phyloP scores from a whole-genome alignment of 202 grass and related monocot genomes.

The Dendrocalamus latiflorus region DNA sequence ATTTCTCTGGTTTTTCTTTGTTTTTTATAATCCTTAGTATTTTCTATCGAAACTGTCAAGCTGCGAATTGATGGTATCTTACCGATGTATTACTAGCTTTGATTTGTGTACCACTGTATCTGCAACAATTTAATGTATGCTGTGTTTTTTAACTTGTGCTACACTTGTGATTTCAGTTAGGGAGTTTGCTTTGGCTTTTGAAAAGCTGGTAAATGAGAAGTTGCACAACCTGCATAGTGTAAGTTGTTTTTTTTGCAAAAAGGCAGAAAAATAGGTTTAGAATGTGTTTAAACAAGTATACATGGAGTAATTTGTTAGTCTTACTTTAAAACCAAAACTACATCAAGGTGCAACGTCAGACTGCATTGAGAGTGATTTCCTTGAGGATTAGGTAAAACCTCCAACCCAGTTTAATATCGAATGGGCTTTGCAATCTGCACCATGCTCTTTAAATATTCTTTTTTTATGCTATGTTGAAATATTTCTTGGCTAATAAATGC shows the following conservation, averaged over 20 bases:
- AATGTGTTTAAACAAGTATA: neutral
- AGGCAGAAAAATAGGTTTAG: neutral
- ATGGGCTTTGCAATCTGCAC: neutral
- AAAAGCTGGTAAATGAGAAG: slow-evolving; percentile 94
- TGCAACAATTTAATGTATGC: too few relatives aligned
- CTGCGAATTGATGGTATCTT: too few relatives aligned
- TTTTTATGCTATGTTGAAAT: neutral
- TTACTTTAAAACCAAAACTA: neutral
- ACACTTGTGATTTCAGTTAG: too few relatives aligned
- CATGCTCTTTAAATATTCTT: neutral
- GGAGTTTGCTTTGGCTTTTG: slow-evolving; percentile 71
- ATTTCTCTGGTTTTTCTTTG: too few relatives aligned
- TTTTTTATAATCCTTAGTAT: too few relatives aligned
- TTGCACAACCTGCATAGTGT: slow-evolving; percentile 68
- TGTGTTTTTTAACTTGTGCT: too few relatives aligned
- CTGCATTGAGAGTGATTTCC: slow-evolving; percentile 73
- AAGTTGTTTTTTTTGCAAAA: slow-evolving; percentile 8
- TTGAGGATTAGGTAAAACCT: slow-evolving; percentile 65
- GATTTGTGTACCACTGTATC: too few relatives aligned
- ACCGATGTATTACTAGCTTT: too few relatives aligned
- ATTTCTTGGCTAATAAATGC: neutral
- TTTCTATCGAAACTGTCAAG: too few relatives aligned
- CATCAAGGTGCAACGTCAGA: slow-evolving; percentile 55
- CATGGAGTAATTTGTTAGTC: neutral
- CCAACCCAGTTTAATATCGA: neutral